Conservation (phyloP, 805 yeast genomes). For the Candida coleopterorum region DNA sequence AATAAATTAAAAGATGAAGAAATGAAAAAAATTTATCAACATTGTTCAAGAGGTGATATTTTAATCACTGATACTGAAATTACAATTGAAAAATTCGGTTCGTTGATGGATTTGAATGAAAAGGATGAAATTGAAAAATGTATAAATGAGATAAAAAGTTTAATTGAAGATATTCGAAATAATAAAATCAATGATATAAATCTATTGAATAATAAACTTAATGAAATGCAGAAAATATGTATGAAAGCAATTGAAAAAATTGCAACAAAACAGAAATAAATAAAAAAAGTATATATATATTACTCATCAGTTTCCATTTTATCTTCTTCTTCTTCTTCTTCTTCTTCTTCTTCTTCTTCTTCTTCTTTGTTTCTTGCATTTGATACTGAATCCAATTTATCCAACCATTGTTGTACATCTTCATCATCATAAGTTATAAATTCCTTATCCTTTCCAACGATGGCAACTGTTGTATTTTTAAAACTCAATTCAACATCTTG, state of each 20-base stretch:
- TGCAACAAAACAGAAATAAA: conserved; percentile 30
- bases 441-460: conserved; percentile 77
- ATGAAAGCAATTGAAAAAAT: conserved; percentile 37
- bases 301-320: conserved; percentile 40
- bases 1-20: conserved; percentile 58
- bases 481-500: conserved; percentile 88
- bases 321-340: conserved; percentile 25
- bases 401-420: conserved; percentile 78
- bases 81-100: conserved; percentile 70
- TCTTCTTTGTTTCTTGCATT: conserved; percentile 49
- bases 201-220: conserved; percentile 30
- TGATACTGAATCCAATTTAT: conserved; percentile 61
- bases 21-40: conserved; percentile 59
- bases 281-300: not conserved
- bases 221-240: conserved; percentile 32
- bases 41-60: conserved; percentile 74
- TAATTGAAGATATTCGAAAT: conserved; percentile 32
- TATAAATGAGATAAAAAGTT: conserved; percentile 19
- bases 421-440: conserved; percentile 85
- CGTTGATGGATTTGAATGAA: conserved; percentile 45
- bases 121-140: conserved; percentile 22
- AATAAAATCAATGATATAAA: conserved; percentile 27
- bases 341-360: conserved; percentile 28
- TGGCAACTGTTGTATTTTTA: conserved; percentile 84
- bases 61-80: conserved; percentile 83